Evolutionary conservation across 23 red algal genomes (phyloP).

Genomic region (Cyanidium caldarium): DNA sequence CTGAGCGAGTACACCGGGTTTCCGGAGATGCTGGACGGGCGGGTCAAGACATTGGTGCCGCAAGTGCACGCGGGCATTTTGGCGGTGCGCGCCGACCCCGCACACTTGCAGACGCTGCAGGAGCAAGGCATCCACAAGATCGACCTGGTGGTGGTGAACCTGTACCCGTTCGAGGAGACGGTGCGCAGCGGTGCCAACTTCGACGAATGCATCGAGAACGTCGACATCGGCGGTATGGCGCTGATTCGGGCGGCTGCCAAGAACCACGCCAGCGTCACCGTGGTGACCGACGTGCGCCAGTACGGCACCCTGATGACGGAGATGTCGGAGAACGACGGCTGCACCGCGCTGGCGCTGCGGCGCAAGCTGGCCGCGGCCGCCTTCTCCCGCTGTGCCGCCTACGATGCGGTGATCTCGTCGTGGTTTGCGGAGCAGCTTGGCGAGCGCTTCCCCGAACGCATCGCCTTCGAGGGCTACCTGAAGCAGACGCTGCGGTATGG

Average conservation of each 20-base stretch:
- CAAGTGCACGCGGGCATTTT: slow-evolving; percentile 70
- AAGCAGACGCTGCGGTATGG: slow-evolving; percentile 90
- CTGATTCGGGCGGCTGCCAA: slow-evolving; percentile 89
- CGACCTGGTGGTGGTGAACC: slow-evolving; percentile 78
- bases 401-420: slow-evolving; percentile 61
- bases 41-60: slow-evolving; percentile 84
- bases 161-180: slow-evolving; percentile 82
- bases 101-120: slow-evolving; percentile 31
- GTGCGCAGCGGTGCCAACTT: slow-evolving; percentile 31
- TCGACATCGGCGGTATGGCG: slow-evolving; percentile 78
- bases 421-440: slow-evolving; percentile 36
- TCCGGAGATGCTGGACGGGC: slow-evolving; percentile 76
- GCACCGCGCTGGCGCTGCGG: slow-evolving; percentile 27
- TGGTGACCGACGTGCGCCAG: slow-evolving; percentile 70
- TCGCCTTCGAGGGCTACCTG: slow-evolving; percentile 30
- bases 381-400: slow-evolving; percentile 47
- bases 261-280: slow-evolving; percentile 61
- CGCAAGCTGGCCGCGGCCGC: slow-evolving; percentile 36
- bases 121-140: slow-evolving; percentile 46
- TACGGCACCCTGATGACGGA: slow-evolving; percentile 63
- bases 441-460: slow-evolving; percentile 21
- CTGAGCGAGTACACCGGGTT: slow-evolving; percentile 77
- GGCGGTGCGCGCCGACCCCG: slow-evolving; percentile 30
- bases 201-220: slow-evolving; percentile 71
- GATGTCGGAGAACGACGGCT: slow-evolving; percentile 49